Percentiles rank a stretch among this genome's conserved stretches.
Evolutionary conservation across 176 grass and related monocot species (phyloP).

Genomic region (Cenchrus purpureus): DNA sequence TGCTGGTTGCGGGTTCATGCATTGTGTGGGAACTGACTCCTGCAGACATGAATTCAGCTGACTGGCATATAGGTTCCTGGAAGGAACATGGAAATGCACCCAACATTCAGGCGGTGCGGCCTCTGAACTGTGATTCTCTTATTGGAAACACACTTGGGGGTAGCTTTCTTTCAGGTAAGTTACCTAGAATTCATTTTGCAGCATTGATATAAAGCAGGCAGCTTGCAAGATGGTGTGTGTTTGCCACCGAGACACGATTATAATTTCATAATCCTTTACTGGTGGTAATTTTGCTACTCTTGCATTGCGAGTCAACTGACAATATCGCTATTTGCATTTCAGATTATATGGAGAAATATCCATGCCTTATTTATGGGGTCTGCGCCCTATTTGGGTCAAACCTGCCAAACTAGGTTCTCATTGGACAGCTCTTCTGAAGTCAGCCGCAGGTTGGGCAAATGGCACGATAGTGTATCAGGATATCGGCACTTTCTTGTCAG

Average conservation of each 20-base stretch:
- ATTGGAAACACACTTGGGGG: constrained; percentile 33
- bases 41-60: neutral
- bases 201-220: neutral
- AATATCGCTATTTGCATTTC: neutral
- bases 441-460: neutral
- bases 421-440: neutral
- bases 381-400: neutral
- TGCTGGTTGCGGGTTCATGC: neutral
- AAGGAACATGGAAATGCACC: constrained; percentile 56
- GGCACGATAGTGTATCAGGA: neutral
- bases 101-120: constrained; percentile 42
- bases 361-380: neutral
- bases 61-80: constrained; percentile 31
- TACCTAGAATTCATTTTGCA: neutral
- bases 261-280: neutral
- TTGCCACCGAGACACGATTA: neutral
- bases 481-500: neutral
- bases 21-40: neutral
- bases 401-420: neutral
- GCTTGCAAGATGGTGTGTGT: constrained; percentile 2
- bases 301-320: neutral
- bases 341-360: constrained; percentile 24
- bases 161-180: constrained; percentile 60
- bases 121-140: constrained; percentile 33
- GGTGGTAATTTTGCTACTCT: constrained; percentile 14